These are phyloP conservation scores for Phylloporus sp. DNA, from an alignment of 768 basidiomycete species.

Conservation along the genomic window DNA sequence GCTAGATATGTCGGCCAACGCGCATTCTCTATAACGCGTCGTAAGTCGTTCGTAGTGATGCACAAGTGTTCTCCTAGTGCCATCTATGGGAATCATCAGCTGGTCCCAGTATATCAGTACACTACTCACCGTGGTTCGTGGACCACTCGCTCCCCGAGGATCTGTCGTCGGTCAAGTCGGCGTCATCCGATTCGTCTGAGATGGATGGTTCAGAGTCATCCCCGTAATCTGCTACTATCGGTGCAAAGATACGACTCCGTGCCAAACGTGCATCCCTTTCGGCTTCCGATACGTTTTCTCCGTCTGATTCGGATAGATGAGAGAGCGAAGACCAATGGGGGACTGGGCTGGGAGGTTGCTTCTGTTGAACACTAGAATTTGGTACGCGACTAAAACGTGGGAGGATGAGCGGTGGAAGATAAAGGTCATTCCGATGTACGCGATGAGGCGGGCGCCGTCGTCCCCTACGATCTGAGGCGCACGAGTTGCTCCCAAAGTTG, in stretches of 20 bases:
- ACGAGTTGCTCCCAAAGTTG: background rate
- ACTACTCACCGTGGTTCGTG: constrained; percentile 34
- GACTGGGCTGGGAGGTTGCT: constrained; percentile 5
- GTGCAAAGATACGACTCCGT: constrained; percentile 54
- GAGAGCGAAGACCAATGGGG: constrained; percentile 23
- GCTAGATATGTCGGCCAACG: constrained; percentile 32
- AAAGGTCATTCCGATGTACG: constrained; percentile 48
- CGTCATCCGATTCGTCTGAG: constrained; percentile 75
- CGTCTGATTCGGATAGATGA: constrained; percentile 60
- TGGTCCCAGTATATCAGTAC: background rate
- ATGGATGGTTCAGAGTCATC: constrained; percentile 49
- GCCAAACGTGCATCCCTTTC: constrained; percentile 71
- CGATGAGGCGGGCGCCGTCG: constrained; percentile 10
- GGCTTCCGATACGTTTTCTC: constrained; percentile 55
- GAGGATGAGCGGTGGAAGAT: constrained; percentile 39
- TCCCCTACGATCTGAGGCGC: background rate
- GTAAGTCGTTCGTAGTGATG: constrained; percentile 47
- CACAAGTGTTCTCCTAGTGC: constrained; percentile 28
- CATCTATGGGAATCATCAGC: constrained; percentile 21
- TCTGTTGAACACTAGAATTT: constrained; percentile 1
- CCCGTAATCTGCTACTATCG: constrained; percentile 10
- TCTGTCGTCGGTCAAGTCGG: constrained; percentile 55
- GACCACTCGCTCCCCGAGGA: constrained; percentile 38
- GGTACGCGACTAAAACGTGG: constrained; percentile 20
- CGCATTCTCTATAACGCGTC: constrained; percentile 43